A percentile compares a stretch with the other conserved stretches of the same genome.
These are phyloP conservation scores for Pestalotiopsis sp. DNA, from an alignment of 2,329 filamentous ascomycete genomes.

Conservation along the genomic window DNA sequence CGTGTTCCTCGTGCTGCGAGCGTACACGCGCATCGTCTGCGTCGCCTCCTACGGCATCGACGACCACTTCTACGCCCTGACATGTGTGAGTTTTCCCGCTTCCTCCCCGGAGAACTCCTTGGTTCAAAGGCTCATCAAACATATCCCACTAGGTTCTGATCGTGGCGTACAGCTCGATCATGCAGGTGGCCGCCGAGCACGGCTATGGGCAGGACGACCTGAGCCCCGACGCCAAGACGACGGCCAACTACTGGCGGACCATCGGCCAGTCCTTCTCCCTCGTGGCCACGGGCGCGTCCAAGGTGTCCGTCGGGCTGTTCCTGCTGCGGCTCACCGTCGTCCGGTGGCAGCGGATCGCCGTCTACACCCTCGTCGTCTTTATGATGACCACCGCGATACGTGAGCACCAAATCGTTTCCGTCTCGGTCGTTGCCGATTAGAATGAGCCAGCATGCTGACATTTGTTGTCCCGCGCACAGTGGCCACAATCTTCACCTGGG, in stretches of 20 bases:
- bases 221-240: conserved; percentile 24
- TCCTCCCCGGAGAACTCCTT: neutral
- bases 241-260: conserved; percentile 31
- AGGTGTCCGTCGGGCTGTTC: conserved; percentile 40
- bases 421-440: neutral
- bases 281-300: conserved; percentile 39
- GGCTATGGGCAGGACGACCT: conserved; percentile 36
- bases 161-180: conserved; percentile 34
- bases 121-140: neutral
- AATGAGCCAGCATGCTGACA: neutral
- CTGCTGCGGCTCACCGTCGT: conserved; percentile 36
- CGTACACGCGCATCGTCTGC: conserved; percentile 26
- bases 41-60: conserved; percentile 34
- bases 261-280: conserved; percentile 39
- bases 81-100: conserved; percentile 20
- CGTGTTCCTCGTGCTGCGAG: conserved; percentile 23
- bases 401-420: neutral
- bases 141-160: conserved; percentile 24
- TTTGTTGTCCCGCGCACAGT: neutral
- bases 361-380: conserved; percentile 32
- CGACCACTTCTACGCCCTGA: conserved; percentile 35
- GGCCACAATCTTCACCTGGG: conserved; percentile 16
- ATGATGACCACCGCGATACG: conserved; percentile 10
- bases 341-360: conserved; percentile 34
- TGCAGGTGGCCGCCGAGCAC: conserved; percentile 28